Evolutionary conservation across 768 basidiomycete species (phyloP), one percentile per base, ranked within the genome.

Genomic region (Termitomyces heimii): DNA sequence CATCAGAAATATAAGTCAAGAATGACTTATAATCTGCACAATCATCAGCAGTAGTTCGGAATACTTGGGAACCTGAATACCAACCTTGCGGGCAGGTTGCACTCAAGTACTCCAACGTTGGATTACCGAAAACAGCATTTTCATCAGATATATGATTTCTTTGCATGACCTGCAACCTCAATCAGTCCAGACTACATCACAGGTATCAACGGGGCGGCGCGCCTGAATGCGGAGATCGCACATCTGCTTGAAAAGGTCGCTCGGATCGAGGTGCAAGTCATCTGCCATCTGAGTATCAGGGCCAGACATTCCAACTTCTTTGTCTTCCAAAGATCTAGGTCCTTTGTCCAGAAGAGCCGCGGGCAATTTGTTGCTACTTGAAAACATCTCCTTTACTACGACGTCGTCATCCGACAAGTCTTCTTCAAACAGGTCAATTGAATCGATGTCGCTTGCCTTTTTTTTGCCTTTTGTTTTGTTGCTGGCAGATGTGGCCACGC

Each of bases 41-140:
- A 8, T 28, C 13, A 53, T 51, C 54, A 53, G 37, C 5, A 18
- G 29, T 35, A n/a, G n/a, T 28, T 32, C 1, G 44, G 10, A 24
- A 26, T 7, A 26, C 50, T 26, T 16, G 44, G 44, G 6, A n/a
- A 24, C n/a, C 28, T 20, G 37, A 44, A 40, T 8, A 13, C 59
- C 44, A 54, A 77, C 81, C 81, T 64, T 66, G 61, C 1, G 81
- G 81, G 52, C 74, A 70, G 12, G 67, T 69, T 5, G 63, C 60
- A 56, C 77, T 77, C 7, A 81, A 56, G 24, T 63, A 63, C 61
- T 75, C 63, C 40, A 82, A 54, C 13, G 66, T 66, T 32, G 67
- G 68, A 56, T 77, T 72, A 9, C 68, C 68, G 24, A 77, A 67
- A 32, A 76, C 63, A 18, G 73, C 71, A 28, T 71, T 62, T 32